A percentile compares a stretch with the other conserved stretches of the same genome.
phyloP scores from a whole-genome alignment of 345 rosid species.

The Sisymbrium altissimum region DNA sequence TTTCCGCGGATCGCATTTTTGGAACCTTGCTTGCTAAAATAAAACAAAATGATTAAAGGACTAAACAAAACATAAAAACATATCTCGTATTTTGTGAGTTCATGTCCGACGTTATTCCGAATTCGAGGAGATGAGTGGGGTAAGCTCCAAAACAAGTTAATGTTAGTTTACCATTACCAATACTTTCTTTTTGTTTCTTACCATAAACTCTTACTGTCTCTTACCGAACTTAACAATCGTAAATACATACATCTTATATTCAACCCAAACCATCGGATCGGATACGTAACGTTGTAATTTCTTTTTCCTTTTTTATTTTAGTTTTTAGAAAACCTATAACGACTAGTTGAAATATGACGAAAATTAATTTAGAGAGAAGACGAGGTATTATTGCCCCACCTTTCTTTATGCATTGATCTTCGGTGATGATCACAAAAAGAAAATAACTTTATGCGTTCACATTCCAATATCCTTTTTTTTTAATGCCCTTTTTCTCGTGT shows the following conservation, averaged over 20 bases:
- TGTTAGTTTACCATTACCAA: conserved; percentile 19
- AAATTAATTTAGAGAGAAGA: conserved; percentile 7
- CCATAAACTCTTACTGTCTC: neutral
- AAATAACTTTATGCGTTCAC: conserved; percentile 16
- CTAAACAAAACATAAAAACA: too few relatives aligned
- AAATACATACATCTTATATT: neutral
- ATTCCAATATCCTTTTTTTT: neutral
- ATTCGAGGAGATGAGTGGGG: conserved; percentile 12
- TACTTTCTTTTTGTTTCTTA: neutral
- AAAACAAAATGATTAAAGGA: too few relatives aligned
- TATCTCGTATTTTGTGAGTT: neutral
- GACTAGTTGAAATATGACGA: neutral
- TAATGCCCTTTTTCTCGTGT: neutral
- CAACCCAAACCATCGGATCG: neutral
- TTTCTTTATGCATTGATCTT: conserved; percentile 20
- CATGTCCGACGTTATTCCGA: conserved; percentile 9
- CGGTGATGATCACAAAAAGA: neutral
- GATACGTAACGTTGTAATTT: neutral
- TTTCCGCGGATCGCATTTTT: too few relatives aligned
- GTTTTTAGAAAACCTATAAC: too few relatives aligned
- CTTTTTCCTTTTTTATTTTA: too few relatives aligned
- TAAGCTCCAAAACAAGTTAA: conserved; percentile 8
- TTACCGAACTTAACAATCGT: neutral
- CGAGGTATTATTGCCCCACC: conserved; percentile 3
- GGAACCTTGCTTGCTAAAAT: too few relatives aligned